A percentile compares a stretch with the other conserved stretches of the same genome.
Evolutionary conservation across 2,329 filamentous ascomycete species (phyloP).

Genomic region (Fusarium tjaetaba): DNA sequence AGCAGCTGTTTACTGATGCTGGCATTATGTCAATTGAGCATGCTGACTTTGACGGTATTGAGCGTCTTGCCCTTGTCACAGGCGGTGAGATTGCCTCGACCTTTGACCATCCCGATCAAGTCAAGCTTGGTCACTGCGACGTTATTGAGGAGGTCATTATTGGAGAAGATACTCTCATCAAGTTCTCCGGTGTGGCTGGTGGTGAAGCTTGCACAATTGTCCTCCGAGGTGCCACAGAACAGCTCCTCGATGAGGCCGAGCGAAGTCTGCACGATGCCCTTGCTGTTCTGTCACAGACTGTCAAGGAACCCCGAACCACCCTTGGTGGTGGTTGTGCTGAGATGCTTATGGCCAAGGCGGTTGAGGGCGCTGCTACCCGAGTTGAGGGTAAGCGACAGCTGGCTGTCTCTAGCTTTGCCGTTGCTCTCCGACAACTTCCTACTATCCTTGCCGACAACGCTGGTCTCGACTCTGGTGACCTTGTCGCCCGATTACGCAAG

Average conservation of each 20-base stretch:
- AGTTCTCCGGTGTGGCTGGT: slow-evolving; percentile 94
- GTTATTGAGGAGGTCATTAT: slow-evolving; percentile 98
- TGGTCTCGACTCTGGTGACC: slow-evolving; percentile 92
- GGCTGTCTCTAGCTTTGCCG: slow-evolving; percentile 89
- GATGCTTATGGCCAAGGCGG: slow-evolving; percentile 99
- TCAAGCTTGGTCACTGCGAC: slow-evolving; percentile 95
- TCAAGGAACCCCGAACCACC: slow-evolving; percentile 92
- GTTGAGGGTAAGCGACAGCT: slow-evolving; percentile 97
- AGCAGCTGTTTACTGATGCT: slow-evolving; percentile 97
- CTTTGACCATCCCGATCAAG: slow-evolving; percentile 96
- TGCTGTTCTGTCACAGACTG: slow-evolving; percentile 94
- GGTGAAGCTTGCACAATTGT: slow-evolving; percentile 97
- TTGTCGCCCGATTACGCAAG: slow-evolving; percentile 90
- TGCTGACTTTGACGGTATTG: slow-evolving; percentile 98
- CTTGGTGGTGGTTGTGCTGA: slow-evolving; percentile 96
- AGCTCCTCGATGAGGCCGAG: slow-evolving; percentile 96
- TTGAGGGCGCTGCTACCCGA: slow-evolving; percentile 91
- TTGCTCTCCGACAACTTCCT: slow-evolving; percentile 89
- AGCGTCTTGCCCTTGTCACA: slow-evolving; percentile 92
- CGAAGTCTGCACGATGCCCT: slow-evolving; percentile 95
- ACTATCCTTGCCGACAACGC: slow-evolving; percentile 98
- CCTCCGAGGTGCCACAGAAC: slow-evolving; percentile 93
- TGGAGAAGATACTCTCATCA: slow-evolving; percentile 96
- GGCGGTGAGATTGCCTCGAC: slow-evolving; percentile 97
- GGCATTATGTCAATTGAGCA: slow-evolving; percentile 99